Conservation (phyloP, 1,284 basidiomycete species). For the Ustanciosporium gigantosporum region DNA sequence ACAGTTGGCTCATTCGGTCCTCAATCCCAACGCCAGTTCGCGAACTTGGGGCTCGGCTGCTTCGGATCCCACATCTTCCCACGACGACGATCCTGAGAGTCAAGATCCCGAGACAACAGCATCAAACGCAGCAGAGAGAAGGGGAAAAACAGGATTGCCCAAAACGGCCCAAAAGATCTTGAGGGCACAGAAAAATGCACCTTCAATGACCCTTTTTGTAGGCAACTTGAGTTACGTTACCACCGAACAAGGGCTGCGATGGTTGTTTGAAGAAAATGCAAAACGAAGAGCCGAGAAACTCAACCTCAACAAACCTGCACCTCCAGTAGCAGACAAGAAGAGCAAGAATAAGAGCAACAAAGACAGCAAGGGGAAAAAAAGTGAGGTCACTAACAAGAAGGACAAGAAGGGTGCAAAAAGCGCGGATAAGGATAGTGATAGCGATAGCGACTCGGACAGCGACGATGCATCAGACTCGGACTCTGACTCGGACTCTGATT, state of each 20-base stretch:
- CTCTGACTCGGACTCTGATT: constrained; percentile 3
- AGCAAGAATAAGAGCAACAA: constrained; percentile 2
- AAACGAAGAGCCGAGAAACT: constrained; percentile 9
- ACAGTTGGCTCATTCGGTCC: constrained; percentile 17
- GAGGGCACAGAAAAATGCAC: constrained; percentile 76
- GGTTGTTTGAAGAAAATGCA: constrained; percentile 68
- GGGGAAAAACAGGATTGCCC: constrained; percentile 64
- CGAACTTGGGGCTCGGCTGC: not conserved
- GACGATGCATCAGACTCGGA: not conserved
- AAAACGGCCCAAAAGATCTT: constrained; percentile 84
- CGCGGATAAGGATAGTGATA: constrained; percentile 7
- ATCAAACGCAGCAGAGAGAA: constrained; percentile 1
- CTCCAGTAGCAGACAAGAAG: too few relatives aligned
- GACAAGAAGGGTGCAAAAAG: constrained; percentile 7
- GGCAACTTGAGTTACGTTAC: constrained; percentile 91
- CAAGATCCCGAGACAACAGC: constrained; percentile 1
- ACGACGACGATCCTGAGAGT: constrained; percentile 1
- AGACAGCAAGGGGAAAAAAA: not conserved
- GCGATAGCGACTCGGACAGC: constrained; percentile 13
- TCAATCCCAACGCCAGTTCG: not conserved
- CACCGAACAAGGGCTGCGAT: constrained; percentile 70
- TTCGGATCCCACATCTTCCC: too few relatives aligned
- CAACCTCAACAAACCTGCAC: constrained; percentile 17
- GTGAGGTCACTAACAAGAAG: not conserved
- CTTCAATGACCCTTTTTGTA: constrained; percentile 81